Evolutionary conservation across 352 stramenopile genomes (phyloP).

Genomic region (Aphanomyces euteiches): DNA sequence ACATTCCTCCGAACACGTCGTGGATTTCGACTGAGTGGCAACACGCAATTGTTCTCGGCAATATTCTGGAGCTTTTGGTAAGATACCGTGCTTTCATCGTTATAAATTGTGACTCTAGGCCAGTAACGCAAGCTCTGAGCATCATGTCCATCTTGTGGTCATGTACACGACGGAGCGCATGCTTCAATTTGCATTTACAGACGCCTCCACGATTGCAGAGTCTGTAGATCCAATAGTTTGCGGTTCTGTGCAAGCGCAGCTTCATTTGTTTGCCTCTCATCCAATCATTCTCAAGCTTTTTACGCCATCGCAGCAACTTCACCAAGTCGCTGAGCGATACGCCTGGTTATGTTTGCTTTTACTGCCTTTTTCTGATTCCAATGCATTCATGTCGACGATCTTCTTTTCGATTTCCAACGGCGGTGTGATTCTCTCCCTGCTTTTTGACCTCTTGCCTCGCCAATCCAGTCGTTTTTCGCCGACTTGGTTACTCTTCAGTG

Average conservation of each 20-base stretch:
- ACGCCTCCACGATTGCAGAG: too few relatives aligned
- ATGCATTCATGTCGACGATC: neutral
- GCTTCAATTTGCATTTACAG: too few relatives aligned
- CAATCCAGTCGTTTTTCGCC: neutral
- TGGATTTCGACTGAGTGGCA: neutral
- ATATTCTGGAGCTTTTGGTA: conserved; percentile 29
- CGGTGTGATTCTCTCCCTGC: neutral
- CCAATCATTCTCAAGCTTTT: neutral
- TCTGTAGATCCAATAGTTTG: too few relatives aligned
- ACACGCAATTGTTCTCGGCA: conserved; percentile 24
- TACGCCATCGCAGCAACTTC: neutral
- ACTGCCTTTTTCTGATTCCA: conserved; percentile 7
- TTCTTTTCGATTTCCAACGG: conserved; percentile 7
- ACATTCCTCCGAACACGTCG: neutral
- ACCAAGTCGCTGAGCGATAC: conserved; percentile 16
- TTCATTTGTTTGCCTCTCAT: conserved; percentile 14
- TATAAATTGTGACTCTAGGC: too few relatives aligned
- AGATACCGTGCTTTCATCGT: neutral
- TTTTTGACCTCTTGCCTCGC: neutral
- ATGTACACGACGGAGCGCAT: too few relatives aligned
- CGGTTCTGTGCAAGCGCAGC: neutral
- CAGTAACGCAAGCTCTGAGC: too few relatives aligned
- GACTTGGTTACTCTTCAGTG: conserved; percentile 20
- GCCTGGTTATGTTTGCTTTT: conserved; percentile 8
- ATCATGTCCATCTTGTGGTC: too few relatives aligned